Base-by-base conservation (phyloP, 2,329 filamentous ascomycete genomes). In the Rugonectria rugulosa region DNA sequence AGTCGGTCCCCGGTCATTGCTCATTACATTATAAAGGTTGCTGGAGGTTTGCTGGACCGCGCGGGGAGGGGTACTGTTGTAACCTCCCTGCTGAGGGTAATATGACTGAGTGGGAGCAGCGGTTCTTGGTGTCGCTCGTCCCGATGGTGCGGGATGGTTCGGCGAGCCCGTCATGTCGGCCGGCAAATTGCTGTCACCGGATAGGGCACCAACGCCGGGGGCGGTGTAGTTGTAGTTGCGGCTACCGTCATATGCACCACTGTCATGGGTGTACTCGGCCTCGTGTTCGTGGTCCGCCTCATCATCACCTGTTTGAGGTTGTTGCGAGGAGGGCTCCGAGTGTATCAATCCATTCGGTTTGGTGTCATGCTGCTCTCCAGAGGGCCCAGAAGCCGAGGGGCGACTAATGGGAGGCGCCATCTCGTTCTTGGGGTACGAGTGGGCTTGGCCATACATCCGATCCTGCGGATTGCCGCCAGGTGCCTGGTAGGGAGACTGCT, bases 11-110 rank as follows among this genome's bases (percentile, higher is more conserved):
- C 91, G 85, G 56, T 91, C 89, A 70, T 91, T 92, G 72, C 89
- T 93, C 78, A 96, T 92, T 60, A 96, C 89, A 73, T 88, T 96
- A 81, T 96, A 96, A 45, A 97, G 79, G 70, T 87, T 96, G 79
- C 91, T 93, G 1, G 90, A 88, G 4, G 89, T 83, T 56, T 87
- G 81, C 53, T 81, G 78, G 8, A 84, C 80, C n/a, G n/a, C n/a
- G n/a, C n/a, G n/a, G 36, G 92, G 88, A 19, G 92, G 92, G 43
- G 93, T 89, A 1, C 91, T 93, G 71, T 81, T 89, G 76, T 96
- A 96, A 21, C 88, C 88, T 45, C 82, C 73, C 71, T 81, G 80
- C 57, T 84, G 84, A 6, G 83, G 73, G 75, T 96, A 97, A 73
- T 92, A 91, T 2, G 87, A 79, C 63, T 90, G 88, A 31, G 87